Evolutionary conservation across 2,329 filamentous ascomycete genomes (phyloP), one percentile per base, ranked within the genome.

Genomic region (Hypocreales sp.): DNA sequence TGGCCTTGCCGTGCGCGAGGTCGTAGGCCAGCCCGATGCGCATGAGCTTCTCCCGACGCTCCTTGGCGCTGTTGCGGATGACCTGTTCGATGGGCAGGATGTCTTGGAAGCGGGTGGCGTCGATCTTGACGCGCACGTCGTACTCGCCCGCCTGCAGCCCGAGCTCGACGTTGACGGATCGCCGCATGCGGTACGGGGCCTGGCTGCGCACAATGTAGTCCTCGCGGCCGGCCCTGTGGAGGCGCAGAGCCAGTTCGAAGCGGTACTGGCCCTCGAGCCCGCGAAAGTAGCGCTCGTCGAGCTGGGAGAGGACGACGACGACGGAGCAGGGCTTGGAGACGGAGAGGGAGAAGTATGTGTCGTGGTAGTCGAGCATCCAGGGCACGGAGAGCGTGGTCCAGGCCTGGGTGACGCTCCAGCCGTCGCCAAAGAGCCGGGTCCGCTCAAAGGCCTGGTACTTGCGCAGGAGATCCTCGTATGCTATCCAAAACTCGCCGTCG

Each of bases 131-230:
- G 14, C 82, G 61, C 5, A 92, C 70, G 6, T 69, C 71, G 50
- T 92, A 92, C 23, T 67, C 71, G 8, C 82, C 82, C 0, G 76
- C 66, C 13, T 80, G 72, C 15, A 92, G 67, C 20, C 75, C 62
- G 7, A 90, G 61, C 46, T 90, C 82, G 2, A 79, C 73, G 27
- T 77, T 84, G 21, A 84, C 75, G 1, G 77, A 80, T 6, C 82
- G 72, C 14, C 61, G 71, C 67, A 83, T 80, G 15, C 64, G 51
- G 33, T 66, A 63, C 19, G 61, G 58, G 18, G 55, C 53, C 27
- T 67, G 58, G 31, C 61, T 67, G 39, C 65, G 61, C 10, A 69
- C 61, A 10, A 70, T 53, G 36, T 69, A 68, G 36, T 67, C 63
- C 29, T 65, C 60, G 38, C 46, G 54, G 26, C 45, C 58, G 25